These are phyloP conservation scores for Serendipita vermifera DNA, from an alignment of 768 basidiomycete genomes.

Conservation along the genomic window DNA sequence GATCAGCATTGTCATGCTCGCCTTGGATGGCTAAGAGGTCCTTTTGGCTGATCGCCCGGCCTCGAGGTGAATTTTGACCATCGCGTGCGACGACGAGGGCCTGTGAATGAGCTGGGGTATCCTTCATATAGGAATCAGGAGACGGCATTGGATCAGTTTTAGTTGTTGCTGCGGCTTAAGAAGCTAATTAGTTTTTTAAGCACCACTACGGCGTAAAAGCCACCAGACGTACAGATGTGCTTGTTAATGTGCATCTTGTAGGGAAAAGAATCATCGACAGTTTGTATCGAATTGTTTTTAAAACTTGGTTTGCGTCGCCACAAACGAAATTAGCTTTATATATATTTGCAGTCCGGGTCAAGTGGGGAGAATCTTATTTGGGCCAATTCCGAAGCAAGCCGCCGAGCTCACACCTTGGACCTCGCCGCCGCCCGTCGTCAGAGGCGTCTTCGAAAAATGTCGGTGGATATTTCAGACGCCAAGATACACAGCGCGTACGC, in stretches of 20 bases:
- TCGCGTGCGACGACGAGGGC: not conserved
- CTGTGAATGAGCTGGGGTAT: not conserved
- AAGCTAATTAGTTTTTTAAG: not conserved
- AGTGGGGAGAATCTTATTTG: too few species aligned
- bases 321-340: too few species aligned
- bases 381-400: too few species aligned
- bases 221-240: slow-evolving; percentile 3
- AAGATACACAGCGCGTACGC: not conserved
- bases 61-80: slow-evolving; percentile 6
- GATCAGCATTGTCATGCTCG: not conserved
- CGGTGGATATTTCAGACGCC: not conserved
- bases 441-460: not conserved
- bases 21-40: not conserved
- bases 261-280: slow-evolving; percentile 7
- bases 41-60: not conserved
- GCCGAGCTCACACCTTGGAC: not conserved
- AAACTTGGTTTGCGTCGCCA: too few species aligned
- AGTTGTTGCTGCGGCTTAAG: slow-evolving; percentile 7
- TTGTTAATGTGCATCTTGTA: slow-evolving; percentile 8
- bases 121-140: slow-evolving; percentile 5
- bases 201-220: not conserved
- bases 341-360: too few species aligned
- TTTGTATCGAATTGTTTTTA: too few species aligned
- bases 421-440: not conserved
- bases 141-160: slow-evolving; percentile 2